Conservation (phyloP, 148 eudicot species). For the Talinum fruticosum region DNA sequence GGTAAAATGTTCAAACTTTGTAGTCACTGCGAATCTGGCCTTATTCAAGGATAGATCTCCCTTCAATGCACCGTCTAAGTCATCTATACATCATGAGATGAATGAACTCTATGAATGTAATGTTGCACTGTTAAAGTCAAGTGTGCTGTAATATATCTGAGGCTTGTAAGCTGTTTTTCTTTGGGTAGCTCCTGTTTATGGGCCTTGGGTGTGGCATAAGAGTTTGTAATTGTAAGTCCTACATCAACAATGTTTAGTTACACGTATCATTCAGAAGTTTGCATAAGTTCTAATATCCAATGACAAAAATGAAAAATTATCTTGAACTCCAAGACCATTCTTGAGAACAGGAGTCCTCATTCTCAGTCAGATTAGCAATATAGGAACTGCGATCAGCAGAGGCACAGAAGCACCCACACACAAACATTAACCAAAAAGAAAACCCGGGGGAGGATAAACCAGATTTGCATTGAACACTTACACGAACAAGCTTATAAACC, state of each 20-base stretch:
- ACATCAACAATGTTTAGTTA: neutral
- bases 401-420: too few species aligned
- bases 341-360: neutral
- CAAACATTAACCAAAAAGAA: too few species aligned
- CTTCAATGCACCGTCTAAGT: neutral
- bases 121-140: neutral
- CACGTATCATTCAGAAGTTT: neutral
- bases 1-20: too few species aligned
- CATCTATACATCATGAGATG: neutral
- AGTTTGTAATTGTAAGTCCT: neutral
- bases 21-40: neutral
- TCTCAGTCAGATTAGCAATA: conserved; percentile 1
- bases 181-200: neutral
- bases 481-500: conserved; percentile 86
- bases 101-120: neutral
- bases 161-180: neutral
- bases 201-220: neutral
- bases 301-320: neutral
- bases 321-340: neutral
- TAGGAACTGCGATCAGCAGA: too few species aligned
- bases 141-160: neutral
- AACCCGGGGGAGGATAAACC: too few species aligned
- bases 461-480: conserved; percentile 20
- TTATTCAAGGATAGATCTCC: neutral
- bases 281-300: neutral